Evolutionary conservation across 306 rosid species (phyloP), one percentile per base, ranked within the genome.

Genomic region (Spatholobus suberectus): DNA sequence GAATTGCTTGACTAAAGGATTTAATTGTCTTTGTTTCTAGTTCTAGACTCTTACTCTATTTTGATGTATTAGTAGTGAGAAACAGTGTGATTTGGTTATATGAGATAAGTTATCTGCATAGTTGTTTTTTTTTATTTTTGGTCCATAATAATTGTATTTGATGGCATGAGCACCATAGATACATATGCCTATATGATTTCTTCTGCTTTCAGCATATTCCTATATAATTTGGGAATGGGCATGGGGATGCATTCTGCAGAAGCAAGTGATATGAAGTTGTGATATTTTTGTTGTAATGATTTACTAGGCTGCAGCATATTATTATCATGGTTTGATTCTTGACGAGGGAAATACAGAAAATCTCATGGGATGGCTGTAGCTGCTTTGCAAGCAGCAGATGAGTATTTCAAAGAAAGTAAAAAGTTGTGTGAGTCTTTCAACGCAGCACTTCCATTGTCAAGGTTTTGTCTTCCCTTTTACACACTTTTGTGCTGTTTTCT

Each of bases 351-450:
- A 92, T 87, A 94, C 99, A 0, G 99, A 96, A 89, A 94, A 65
- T 91, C 94, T 78, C 98, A 94, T 71, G 99, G 98, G 63, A 96
- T 93, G 99, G 99, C 99, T 80, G 99, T 96, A 43, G 99, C 99
- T 68, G 98, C 99, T 83, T 87, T 96, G 88, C 98, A 96, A 91
- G 99, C 98, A 10, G 95, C 99, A 1, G 99, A 96, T 77, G 99
- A 92, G 79, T 96, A 87, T 86, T 91, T 92, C 84, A 96, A 92
- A 88, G 99, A 96, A 89, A 96, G 99, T 76, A 96, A 90, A 87
- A 96, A 87, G 90, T 89, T 91, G 49, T 86, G 92, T 52, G 99
- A 93, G 59, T 87, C 89, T 12, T 96, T 96, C 81, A 90, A 94
- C 65, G 76, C 89, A 0, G 86, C 94, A 59, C 75, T 83, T 83